A percentile compares a stretch with the other conserved stretches of the same genome.
These are phyloP conservation scores for Dictyostelium brefeldianum DNA, from an alignment of 78 protist genomes.

Conservation along the genomic window DNA sequence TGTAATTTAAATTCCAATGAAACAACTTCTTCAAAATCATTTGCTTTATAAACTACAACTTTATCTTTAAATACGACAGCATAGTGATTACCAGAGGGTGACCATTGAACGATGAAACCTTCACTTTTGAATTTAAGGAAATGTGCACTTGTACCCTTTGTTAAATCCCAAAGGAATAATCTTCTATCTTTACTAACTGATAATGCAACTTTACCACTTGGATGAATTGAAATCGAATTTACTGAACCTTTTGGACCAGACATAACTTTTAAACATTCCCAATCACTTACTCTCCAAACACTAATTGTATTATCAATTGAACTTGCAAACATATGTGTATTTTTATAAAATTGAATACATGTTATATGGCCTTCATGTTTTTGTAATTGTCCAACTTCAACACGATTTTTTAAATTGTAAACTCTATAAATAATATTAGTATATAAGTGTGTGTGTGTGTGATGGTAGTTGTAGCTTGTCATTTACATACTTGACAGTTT, in stretches of 20 bases:
- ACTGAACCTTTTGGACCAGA: conserved; percentile 55
- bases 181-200: conserved; percentile 63
- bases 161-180: conserved; percentile 67
- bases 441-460: too few relatives aligned
- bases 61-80: conserved; percentile 10
- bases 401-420: neutral
- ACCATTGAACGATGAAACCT: conserved; percentile 53
- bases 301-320: conserved; percentile 64
- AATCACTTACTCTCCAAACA: conserved; percentile 70
- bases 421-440: neutral
- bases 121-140: conserved; percentile 26
- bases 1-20: conserved; percentile 26
- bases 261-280: conserved; percentile 75
- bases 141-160: conserved; percentile 50
- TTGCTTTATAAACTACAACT: neutral
- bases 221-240: conserved; percentile 56
- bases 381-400: conserved; percentile 43
- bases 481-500: conserved; percentile 33
- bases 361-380: conserved; percentile 69
- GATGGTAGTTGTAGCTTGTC: too few relatives aligned
- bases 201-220: conserved; percentile 69
- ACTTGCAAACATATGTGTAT: conserved; percentile 56
- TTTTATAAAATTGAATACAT: conserved; percentile 28
- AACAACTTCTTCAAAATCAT: neutral
- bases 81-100: conserved; percentile 54